phyloP scores from a whole-genome alignment of 2,329 filamentous ascomycete genomes.

The Hypoxylon sp. region DNA sequence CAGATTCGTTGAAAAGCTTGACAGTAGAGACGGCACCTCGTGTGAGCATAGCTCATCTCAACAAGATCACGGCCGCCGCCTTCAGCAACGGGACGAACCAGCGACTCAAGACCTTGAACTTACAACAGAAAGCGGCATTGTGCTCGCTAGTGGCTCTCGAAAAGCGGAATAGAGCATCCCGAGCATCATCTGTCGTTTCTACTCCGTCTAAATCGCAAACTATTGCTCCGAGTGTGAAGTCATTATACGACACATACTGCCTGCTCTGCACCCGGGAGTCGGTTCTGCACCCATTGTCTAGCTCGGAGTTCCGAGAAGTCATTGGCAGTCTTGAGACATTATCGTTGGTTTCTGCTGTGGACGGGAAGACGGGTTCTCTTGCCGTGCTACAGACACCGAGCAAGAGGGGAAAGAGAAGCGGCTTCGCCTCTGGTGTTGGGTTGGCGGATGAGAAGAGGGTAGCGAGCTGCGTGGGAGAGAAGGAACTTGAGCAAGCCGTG shows the following conservation, averaged over 20 bases:
- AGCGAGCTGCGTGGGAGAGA: slow-evolving; percentile 82
- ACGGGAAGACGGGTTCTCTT: slow-evolving; percentile 77
- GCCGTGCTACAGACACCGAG: slow-evolving; percentile 75
- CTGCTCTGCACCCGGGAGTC: slow-evolving; percentile 86
- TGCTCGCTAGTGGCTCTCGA: slow-evolving; percentile 92
- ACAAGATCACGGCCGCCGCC: slow-evolving; percentile 87
- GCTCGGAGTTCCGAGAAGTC: slow-evolving; percentile 94
- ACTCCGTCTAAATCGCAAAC: slow-evolving; percentile 73
- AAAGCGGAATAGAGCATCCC: slow-evolving; percentile 72
- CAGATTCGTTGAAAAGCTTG: slow-evolving; percentile 69
- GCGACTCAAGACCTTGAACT: slow-evolving; percentile 86
- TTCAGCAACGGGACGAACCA: slow-evolving; percentile 92
- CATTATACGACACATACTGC: slow-evolving; percentile 86
- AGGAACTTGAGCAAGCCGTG: slow-evolving; percentile 79
- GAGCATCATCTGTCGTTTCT: slow-evolving; percentile 54
- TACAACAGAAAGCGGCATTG: slow-evolving; percentile 95
- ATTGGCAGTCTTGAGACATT: slow-evolving; percentile 89
- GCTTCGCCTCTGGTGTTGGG: slow-evolving; percentile 60
- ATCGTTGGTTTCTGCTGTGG: slow-evolving; percentile 79
- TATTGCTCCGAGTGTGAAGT: slow-evolving; percentile 82
- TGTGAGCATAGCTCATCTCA: slow-evolving; percentile 90
- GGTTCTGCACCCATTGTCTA: slow-evolving; percentile 88
- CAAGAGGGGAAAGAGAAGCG: slow-evolving; percentile 71
- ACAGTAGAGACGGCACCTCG: slow-evolving; percentile 86
- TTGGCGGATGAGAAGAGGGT: slow-evolving; percentile 80